A percentile compares a stretch with the other conserved stretches of the same genome.
These are phyloP conservation scores for Vigna hirtella DNA, from an alignment of 306 rosid species.

Conservation along the genomic window DNA sequence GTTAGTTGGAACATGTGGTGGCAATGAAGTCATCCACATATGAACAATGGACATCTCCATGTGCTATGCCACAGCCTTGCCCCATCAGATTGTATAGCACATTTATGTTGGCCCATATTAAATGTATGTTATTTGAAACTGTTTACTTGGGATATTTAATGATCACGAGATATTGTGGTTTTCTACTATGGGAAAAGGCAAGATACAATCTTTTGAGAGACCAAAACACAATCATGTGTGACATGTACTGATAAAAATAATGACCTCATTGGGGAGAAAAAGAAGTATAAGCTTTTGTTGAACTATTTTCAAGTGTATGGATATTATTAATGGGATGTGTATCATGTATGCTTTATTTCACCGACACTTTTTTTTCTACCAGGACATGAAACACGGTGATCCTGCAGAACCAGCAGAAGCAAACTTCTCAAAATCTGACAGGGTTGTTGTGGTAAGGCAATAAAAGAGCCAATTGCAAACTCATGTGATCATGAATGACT, in stretches of 20 bases:
- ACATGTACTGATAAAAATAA: neutral
- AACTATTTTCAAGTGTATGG: conserved; percentile 4
- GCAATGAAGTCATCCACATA: neutral
- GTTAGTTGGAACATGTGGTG: neutral
- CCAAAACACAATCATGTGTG: neutral
- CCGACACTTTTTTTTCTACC: conserved; percentile 38
- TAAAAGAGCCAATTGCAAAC: conserved; percentile 30
- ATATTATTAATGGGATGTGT: conserved; percentile 8
- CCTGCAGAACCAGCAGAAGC: conserved; percentile 9
- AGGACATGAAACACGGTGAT: conserved; percentile 20
- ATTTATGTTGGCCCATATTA: conserved; percentile 27
- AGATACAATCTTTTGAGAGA: neutral
- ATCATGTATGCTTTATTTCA: conserved; percentile 26
- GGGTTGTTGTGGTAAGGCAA: conserved; percentile 21
- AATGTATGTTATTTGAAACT: neutral
- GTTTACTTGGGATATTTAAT: neutral
- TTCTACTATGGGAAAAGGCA: neutral
- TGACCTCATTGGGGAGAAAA: neutral
- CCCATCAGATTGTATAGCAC: conserved; percentile 29
- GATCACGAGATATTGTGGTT: neutral
- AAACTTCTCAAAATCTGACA: neutral
- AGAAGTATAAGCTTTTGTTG: neutral
- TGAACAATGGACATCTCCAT: neutral
- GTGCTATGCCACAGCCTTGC: conserved; percentile 22
- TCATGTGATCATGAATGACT: conserved; percentile 33